Conservation (phyloP, 306 rosid species). For the Comarum palustre region DNA sequence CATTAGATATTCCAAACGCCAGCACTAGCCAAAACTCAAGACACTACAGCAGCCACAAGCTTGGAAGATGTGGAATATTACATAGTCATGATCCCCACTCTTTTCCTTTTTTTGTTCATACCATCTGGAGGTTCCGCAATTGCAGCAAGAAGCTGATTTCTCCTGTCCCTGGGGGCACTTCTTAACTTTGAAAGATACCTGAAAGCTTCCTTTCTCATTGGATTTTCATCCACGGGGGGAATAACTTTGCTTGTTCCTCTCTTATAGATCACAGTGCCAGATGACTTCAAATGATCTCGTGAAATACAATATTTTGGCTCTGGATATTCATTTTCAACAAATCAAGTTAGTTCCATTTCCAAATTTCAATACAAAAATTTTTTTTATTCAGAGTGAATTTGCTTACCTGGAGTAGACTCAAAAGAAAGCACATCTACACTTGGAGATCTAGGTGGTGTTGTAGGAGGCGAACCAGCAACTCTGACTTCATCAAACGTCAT, state of each 20-base stretch:
- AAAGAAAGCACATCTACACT: slow-evolving; percentile 22
- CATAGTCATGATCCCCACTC: slow-evolving; percentile 37
- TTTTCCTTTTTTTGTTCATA: slow-evolving; percentile 46
- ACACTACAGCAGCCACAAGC: neutral
- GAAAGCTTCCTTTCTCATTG: slow-evolving; percentile 43
- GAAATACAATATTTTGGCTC: slow-evolving; percentile 36
- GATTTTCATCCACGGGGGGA: slow-evolving; percentile 17
- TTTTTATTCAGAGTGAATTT: neutral
- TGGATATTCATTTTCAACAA: slow-evolving; percentile 29
- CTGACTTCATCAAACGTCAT: slow-evolving; percentile 19
- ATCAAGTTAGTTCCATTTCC: slow-evolving; percentile 18
- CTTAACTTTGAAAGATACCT: slow-evolving; percentile 44
- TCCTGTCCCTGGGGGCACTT: slow-evolving; percentile 41
- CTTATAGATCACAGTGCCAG: slow-evolving; percentile 27
- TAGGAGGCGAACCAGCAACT: slow-evolving; percentile 35
- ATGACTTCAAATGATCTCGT: slow-evolving; percentile 39
- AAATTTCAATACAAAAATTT: slow-evolving; percentile 6
- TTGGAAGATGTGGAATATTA: slow-evolving; percentile 23
- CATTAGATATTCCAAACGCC: neutral
- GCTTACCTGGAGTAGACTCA: slow-evolving; percentile 50
- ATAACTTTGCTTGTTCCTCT: slow-evolving; percentile 28
- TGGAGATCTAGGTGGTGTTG: slow-evolving; percentile 60
- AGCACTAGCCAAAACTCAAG: neutral
- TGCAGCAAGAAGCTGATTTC: slow-evolving; percentile 35
- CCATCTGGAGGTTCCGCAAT: slow-evolving; percentile 26